Evolutionary conservation across 306 rosid genomes (phyloP).

Genomic region (Malus fusca): DNA sequence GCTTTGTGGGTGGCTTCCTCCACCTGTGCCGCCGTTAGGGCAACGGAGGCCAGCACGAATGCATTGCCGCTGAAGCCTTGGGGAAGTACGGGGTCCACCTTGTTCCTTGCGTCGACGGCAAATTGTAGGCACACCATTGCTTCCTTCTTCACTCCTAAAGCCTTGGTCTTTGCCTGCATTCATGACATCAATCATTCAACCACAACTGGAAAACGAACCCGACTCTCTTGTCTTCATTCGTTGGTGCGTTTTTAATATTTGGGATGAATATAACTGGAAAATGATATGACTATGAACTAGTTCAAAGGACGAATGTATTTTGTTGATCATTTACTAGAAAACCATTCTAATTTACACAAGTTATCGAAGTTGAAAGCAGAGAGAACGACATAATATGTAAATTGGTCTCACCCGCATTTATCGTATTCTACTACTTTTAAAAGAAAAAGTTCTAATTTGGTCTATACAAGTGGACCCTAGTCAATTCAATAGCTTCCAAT

Average conservation of each 20-base stretch:
- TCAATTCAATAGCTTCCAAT: background rate
- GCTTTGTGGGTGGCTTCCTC: conserved; percentile 28
- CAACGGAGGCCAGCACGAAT: conserved; percentile 62
- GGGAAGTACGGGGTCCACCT: conserved; percentile 44
- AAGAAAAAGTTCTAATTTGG: background rate
- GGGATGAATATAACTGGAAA: too few relatives aligned
- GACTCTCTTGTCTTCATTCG: too few relatives aligned
- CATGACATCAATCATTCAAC: background rate
- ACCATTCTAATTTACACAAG: too few relatives aligned
- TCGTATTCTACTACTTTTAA: too few relatives aligned
- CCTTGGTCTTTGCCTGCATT: conserved; percentile 51
- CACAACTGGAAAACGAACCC: background rate
- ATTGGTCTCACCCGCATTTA: too few relatives aligned
- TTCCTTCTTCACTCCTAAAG: conserved; percentile 39
- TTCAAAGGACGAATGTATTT: too few relatives aligned
- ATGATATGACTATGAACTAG: too few relatives aligned
- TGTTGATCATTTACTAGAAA: too few relatives aligned
- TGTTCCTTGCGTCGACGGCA: conserved; percentile 56
- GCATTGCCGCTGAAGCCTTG: conserved; percentile 67
- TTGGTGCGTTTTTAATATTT: too few relatives aligned
- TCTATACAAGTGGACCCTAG: background rate
- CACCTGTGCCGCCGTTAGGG: conserved; percentile 35
- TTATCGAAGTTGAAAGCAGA: too few relatives aligned
- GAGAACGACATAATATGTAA: too few relatives aligned
- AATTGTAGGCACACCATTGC: conserved; percentile 61